A percentile compares a stretch with the other conserved stretches of the same genome.
Conservation (phyloP, 495 filamentous ascomycete species). For the Daldinia loculata region DNA sequence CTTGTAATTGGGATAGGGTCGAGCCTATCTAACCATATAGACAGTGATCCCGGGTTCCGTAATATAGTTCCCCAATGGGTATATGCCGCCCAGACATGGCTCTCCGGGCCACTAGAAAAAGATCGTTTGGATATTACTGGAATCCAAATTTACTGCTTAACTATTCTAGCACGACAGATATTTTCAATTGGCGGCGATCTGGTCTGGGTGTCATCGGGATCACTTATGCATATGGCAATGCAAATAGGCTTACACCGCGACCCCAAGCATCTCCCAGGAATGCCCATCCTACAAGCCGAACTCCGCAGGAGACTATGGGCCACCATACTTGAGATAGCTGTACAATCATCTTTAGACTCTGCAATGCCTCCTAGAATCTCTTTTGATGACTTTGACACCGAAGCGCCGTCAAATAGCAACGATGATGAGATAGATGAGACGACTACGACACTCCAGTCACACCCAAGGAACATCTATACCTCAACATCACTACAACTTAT, state of each 20-base stretch:
- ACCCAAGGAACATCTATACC: conserved; percentile 53
- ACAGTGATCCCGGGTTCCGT: conserved; percentile 46
- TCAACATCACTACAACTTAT: conserved; percentile 62
- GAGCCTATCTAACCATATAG: conserved; percentile 52
- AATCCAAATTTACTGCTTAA: conserved; percentile 64
- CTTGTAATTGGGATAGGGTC: conserved; percentile 64
- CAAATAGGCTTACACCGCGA: conserved; percentile 68
- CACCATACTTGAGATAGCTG: conserved; percentile 66
- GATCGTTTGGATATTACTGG: conserved; percentile 59
- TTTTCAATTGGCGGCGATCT: conserved; percentile 62
- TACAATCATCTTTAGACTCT: conserved; percentile 65
- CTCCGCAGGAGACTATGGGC: conserved; percentile 68
- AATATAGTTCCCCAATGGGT: conserved; percentile 58
- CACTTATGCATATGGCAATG: conserved; percentile 64
- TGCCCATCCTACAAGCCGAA: conserved; percentile 60
- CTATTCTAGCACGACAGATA: conserved; percentile 62
- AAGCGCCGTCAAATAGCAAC: conserved; percentile 63
- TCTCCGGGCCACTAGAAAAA: conserved; percentile 62
- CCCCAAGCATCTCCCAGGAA: conserved; percentile 60
- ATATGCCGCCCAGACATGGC: conserved; percentile 65
- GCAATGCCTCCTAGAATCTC: conserved; percentile 63
- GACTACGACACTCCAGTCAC: conserved; percentile 47
- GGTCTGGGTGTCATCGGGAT: conserved; percentile 64
- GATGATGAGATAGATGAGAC: conserved; percentile 63
- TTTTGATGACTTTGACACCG: conserved; percentile 61